Conservation (phyloP, 352 stramenopile species). For the Globisporangium sylvaticum region DNA sequence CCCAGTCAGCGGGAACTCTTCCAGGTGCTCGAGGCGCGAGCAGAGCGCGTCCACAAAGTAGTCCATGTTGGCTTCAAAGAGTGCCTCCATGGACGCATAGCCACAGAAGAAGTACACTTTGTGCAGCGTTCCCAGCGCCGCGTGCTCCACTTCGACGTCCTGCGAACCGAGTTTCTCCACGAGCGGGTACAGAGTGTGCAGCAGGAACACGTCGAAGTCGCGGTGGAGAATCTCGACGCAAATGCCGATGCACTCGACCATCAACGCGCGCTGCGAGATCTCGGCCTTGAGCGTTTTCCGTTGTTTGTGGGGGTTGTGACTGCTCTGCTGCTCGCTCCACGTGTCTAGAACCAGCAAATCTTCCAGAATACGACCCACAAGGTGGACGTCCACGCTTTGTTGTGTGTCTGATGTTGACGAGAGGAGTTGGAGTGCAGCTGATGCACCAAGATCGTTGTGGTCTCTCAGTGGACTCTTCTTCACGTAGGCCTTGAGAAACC, state of each 20-base stretch:
- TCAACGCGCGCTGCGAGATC: constrained; percentile 48
- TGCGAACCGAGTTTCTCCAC: constrained; percentile 78
- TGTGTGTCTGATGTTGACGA: neutral
- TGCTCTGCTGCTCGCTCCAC: constrained; percentile 32
- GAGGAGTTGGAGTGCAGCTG: neutral
- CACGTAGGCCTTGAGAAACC: constrained; percentile 41
- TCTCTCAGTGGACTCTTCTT: neutral
- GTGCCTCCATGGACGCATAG: constrained; percentile 48
- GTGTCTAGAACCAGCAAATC: constrained; percentile 51
- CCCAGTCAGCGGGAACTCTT: constrained; percentile 63
- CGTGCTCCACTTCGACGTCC: constrained; percentile 57
- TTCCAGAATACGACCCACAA: constrained; percentile 73
- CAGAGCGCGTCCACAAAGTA: constrained; percentile 85
- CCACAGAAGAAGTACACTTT: constrained; percentile 62
- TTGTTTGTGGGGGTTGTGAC: neutral
- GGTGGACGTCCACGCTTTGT: constrained; percentile 41
- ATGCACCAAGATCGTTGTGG: neutral
- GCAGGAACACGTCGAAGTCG: constrained; percentile 57
- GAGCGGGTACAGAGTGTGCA: constrained; percentile 74
- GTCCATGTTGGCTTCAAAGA: constrained; percentile 84
- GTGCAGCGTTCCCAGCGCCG: constrained; percentile 59
- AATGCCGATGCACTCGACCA: constrained; percentile 73
- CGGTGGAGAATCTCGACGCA: constrained; percentile 59
- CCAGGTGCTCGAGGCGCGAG: constrained; percentile 62
- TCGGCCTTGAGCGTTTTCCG: constrained; percentile 6